Percentiles rank a stretch among this genome's conserved stretches.
Evolutionary conservation across 805 yeast species (phyloP).

Genomic region (Barnettozyma siamensis): DNA sequence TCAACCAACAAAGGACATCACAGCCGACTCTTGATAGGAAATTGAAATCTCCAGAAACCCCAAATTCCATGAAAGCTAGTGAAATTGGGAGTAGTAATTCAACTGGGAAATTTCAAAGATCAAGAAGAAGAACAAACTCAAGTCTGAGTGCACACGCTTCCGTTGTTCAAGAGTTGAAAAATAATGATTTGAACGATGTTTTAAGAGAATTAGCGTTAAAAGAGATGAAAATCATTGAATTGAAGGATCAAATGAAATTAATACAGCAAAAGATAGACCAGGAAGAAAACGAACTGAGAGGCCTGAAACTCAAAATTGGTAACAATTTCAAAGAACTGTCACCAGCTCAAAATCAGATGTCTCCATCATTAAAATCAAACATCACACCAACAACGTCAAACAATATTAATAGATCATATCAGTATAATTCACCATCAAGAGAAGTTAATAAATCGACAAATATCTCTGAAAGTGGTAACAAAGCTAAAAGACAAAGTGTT

Average conservation of each 20-base stretch:
- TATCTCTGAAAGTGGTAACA: conserved; percentile 1
- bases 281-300: conserved; percentile 28
- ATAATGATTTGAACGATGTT: conserved; percentile 44
- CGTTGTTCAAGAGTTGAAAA: conserved; percentile 9
- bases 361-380: neutral
- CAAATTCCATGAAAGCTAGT: neutral
- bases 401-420: neutral
- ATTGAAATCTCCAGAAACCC: conserved; percentile 13
- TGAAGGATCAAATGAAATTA: conserved; percentile 45
- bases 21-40: conserved; percentile 5
- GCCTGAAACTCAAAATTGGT: conserved; percentile 30
- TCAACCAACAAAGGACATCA: conserved; percentile 9
- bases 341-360: conserved; percentile 10
- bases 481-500: conserved; percentile 23
- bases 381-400: neutral
- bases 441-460: neutral
- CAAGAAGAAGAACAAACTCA: conserved; percentile 21
- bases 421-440: conserved; percentile 8
- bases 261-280: conserved; percentile 42
- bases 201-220: conserved; percentile 58
- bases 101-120: conserved; percentile 2
- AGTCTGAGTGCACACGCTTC: conserved; percentile 12
- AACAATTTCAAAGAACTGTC: conserved; percentile 24
- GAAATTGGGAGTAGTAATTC: neutral
- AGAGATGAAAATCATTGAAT: conserved; percentile 62